phyloP scores from a whole-genome alignment of 192 early-diverging fungal species.

The Gamsiella multidivaricata region DNA sequence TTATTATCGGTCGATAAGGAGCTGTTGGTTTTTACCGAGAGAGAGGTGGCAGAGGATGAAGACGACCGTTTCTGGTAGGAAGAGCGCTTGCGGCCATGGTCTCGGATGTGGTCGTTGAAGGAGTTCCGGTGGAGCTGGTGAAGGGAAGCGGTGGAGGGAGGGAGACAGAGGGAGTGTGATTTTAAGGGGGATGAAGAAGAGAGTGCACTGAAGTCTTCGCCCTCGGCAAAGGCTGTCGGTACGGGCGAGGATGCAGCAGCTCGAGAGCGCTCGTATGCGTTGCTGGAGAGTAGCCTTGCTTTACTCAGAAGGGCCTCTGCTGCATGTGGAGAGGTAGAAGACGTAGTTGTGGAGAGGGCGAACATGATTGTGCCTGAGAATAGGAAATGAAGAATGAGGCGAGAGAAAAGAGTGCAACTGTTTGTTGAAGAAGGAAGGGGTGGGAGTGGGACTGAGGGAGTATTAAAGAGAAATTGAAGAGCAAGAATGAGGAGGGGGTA shows the following conservation, averaged over 20 bases:
- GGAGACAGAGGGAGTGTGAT: conserved; percentile 4
- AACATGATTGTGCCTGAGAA: neutral
- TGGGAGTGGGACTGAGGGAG: conserved; percentile 4
- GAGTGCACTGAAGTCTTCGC: conserved; percentile 21
- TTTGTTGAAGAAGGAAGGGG: neutral
- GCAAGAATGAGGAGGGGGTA: neutral
- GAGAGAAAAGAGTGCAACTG: neutral
- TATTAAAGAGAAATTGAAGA: neutral
- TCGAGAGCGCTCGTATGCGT: conserved; percentile 22
- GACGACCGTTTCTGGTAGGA: conserved; percentile 7
- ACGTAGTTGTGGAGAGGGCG: neutral
- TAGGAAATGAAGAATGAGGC: neutral
- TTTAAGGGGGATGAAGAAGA: neutral
- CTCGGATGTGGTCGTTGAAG: conserved; percentile 26
- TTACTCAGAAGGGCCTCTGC: conserved; percentile 43
- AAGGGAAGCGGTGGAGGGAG: conserved; percentile 12
- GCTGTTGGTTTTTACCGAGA: neutral
- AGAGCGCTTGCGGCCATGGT: conserved; percentile 15
- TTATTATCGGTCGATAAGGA: neutral
- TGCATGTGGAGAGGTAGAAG: conserved; percentile 16
- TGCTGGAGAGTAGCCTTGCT: conserved; percentile 38
- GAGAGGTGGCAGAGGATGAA: neutral
- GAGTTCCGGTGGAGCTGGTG: conserved; percentile 31
- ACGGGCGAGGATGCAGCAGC: neutral
- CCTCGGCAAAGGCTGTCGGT: conserved; percentile 38